Conservation (phyloP, 495 filamentous ascomycete genomes). For the Umbilicaria muhlenbergii region DNA sequence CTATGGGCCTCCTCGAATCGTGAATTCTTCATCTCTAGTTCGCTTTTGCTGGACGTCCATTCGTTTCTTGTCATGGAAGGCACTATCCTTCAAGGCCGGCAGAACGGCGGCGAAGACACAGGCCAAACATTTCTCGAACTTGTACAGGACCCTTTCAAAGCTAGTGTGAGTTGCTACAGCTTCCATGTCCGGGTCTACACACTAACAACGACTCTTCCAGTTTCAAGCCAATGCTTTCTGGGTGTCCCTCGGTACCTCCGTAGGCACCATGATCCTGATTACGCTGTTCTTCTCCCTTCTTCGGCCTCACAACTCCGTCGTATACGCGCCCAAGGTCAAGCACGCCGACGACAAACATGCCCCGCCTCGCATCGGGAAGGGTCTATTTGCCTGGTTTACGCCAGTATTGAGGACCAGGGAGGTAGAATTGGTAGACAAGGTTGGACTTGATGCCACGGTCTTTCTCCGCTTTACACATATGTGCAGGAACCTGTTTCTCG, state of each 20-base stretch:
- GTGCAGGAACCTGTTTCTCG: conserved; percentile 79
- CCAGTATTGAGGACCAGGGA: conserved; percentile 69
- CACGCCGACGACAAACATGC: conserved; percentile 84
- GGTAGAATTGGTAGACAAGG: conserved; percentile 51
- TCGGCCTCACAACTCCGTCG: conserved; percentile 74
- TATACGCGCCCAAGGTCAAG: conserved; percentile 90
- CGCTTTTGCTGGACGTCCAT: conserved; percentile 1
- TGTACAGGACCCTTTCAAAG: conserved; percentile 13
- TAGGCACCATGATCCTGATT: conserved; percentile 55
- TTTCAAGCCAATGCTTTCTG: conserved; percentile 51
- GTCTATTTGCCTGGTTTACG: conserved; percentile 68
- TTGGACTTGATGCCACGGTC: conserved; percentile 80
- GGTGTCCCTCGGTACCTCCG: conserved; percentile 69
- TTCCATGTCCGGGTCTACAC: too few relatives aligned
- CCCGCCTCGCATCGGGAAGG: conserved; percentile 79
- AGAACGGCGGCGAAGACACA: conserved; percentile 1
- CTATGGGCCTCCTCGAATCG: conserved; percentile 1
- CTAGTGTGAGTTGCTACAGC: background rate
- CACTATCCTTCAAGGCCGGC: conserved; percentile 3
- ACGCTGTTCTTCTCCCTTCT: conserved; percentile 72
- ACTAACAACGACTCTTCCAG: conserved; percentile 13
- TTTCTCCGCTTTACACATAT: conserved; percentile 82
- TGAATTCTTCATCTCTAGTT: conserved; percentile 5
- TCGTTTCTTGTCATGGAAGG: conserved; percentile 3
- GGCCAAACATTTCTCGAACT: conserved; percentile 10